Percentiles rank a stretch among this genome's conserved stretches.
phyloP scores from a whole-genome alignment of 2,329 filamentous ascomycete species.

The Rhinocladiella mackenziei region DNA sequence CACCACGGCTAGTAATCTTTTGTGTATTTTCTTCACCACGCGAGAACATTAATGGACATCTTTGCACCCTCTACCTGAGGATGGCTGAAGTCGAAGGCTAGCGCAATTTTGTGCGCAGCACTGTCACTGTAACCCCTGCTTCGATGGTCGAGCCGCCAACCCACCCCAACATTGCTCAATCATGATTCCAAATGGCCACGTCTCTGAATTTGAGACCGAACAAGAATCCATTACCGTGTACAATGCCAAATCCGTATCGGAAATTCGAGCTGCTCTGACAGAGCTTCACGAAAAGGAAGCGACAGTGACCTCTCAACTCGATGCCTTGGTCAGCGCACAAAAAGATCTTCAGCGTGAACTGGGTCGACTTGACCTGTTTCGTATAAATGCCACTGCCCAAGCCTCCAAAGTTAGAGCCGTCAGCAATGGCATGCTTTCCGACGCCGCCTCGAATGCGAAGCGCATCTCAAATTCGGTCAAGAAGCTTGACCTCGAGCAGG shows the following conservation, averaged over 20 bases:
- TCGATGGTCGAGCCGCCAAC: too few species aligned
- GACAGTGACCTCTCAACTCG: constrained; percentile 67
- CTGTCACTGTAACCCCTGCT: too few species aligned
- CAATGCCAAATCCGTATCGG: constrained; percentile 68
- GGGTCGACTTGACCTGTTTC: constrained; percentile 78
- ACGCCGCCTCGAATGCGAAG: constrained; percentile 77
- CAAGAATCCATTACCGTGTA: constrained; percentile 48
- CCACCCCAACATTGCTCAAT: too few species aligned
- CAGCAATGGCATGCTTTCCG: constrained; percentile 84
- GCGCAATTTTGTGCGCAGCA: too few species aligned
- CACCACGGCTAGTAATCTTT: too few species aligned
- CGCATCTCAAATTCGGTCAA: constrained; percentile 84
- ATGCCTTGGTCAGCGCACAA: constrained; percentile 74
- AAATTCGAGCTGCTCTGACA: constrained; percentile 73
- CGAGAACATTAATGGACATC: too few species aligned
- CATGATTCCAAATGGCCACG: constrained; percentile 21
- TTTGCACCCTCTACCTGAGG: too few species aligned
- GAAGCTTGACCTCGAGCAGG: constrained; percentile 84
- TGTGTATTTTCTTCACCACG: too few species aligned
- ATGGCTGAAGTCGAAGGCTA: too few species aligned
- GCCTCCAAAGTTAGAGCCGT: constrained; percentile 77
- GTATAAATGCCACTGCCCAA: constrained; percentile 82
- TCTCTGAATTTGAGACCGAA: constrained; percentile 8
- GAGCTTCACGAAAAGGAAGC: constrained; percentile 73
- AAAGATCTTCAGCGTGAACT: constrained; percentile 83